Conservation (phyloP, 306 rosid genomes). For the Castanea mollissima region DNA sequence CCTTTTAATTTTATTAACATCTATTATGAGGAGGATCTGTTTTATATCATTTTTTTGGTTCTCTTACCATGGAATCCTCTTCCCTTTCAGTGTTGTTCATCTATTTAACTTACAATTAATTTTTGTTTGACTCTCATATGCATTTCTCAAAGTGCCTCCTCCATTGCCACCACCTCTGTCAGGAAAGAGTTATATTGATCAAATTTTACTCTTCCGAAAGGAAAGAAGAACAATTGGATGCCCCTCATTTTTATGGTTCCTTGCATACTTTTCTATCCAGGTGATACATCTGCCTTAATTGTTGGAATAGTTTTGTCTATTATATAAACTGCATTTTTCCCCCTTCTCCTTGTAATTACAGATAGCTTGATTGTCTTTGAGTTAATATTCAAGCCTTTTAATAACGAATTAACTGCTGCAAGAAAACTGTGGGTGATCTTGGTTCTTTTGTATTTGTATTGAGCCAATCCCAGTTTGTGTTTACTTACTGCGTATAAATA, state of each 20-base stretch:
- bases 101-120: slow-evolving; percentile 30
- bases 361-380: neutral
- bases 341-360: too few relatives aligned
- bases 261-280: slow-evolving; percentile 56
- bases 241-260: slow-evolving; percentile 74
- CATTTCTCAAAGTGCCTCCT: slow-evolving; percentile 88
- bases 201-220: slow-evolving; percentile 47
- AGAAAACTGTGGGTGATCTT: neutral
- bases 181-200: slow-evolving; percentile 75
- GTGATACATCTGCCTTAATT: slow-evolving; percentile 27
- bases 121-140: slow-evolving; percentile 41
- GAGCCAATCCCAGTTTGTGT: neutral
- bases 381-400: neutral
- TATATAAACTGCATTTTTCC: neutral
- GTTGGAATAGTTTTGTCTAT: neutral
- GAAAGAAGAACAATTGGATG: slow-evolving; percentile 77
- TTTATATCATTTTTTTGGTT: slow-evolving; percentile 1
- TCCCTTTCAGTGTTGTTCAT: slow-evolving; percentile 5
- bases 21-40: neutral
- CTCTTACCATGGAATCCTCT: neutral
- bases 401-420: neutral
- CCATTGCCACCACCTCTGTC: slow-evolving; percentile 90
- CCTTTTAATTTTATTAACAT: neutral
- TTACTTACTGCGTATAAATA: neutral
- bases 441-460: neutral